phyloP scores from a whole-genome alignment of 2,329 filamentous ascomycete genomes.

The Cadophora malorum region DNA sequence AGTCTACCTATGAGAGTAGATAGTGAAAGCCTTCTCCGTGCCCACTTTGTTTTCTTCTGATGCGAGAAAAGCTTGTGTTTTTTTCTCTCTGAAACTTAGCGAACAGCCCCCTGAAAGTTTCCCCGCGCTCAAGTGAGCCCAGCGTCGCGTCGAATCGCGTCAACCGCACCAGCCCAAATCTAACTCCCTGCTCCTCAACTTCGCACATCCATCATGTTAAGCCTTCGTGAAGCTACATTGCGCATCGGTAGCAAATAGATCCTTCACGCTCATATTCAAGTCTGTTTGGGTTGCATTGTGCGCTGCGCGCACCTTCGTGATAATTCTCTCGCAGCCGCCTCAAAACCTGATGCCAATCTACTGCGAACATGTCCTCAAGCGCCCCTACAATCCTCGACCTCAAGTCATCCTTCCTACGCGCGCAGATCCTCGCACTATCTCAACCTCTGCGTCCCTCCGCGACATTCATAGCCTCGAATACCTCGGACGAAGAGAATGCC shows the following conservation, averaged over 20 bases:
- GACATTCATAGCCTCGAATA: constrained; percentile 52
- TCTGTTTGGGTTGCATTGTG: neutral
- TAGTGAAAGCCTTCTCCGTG: too few species aligned
- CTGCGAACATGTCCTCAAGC: constrained; percentile 39
- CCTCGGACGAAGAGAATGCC: constrained; percentile 51
- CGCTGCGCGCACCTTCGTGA: neutral
- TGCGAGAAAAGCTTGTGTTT: neutral
- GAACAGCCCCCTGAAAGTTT: constrained; percentile 10
- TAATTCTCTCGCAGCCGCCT: too few species aligned
- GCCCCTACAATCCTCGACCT: constrained; percentile 64
- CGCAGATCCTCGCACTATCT: constrained; percentile 68
- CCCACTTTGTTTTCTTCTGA: too few species aligned
- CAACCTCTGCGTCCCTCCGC: constrained; percentile 63
- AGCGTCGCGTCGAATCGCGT: constrained; percentile 3
- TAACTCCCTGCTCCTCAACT: neutral
- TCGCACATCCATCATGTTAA: neutral
- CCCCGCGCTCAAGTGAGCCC: constrained; percentile 1
- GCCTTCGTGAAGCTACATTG: too few species aligned
- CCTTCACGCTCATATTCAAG: neutral
- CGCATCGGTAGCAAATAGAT: neutral
- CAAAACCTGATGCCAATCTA: neutral
- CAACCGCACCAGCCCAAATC: neutral
- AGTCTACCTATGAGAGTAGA: too few species aligned
- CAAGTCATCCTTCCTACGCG: constrained; percentile 68
- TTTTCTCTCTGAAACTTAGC: neutral